Percentiles rank a stretch among this genome's conserved stretches.
Evolutionary conservation across 371 early-diverging fungal species (phyloP).

Genomic region (Lichtheimia ornata): DNA sequence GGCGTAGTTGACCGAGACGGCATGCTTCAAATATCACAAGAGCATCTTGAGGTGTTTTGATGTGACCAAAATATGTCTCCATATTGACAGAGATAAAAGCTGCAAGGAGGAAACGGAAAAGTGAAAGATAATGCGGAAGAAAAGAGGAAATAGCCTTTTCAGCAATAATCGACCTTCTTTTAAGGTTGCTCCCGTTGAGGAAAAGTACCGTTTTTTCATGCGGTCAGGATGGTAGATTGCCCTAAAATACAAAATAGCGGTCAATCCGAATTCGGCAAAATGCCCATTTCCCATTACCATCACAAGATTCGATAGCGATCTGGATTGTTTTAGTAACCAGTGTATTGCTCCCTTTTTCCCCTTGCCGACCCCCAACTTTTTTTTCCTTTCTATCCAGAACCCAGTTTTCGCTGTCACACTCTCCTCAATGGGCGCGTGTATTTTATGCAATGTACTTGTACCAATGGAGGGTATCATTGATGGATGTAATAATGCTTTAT

Average conservation of each 20-base stretch:
- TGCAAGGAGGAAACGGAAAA: constrained; percentile 16
- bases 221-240: constrained; percentile 5
- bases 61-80: constrained; percentile 78
- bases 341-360: background rate
- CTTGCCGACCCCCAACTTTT: background rate
- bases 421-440: too few species aligned
- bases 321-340: background rate
- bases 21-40: constrained; percentile 84
- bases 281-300: constrained; percentile 9
- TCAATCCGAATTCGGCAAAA: constrained; percentile 8
- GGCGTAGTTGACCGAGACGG: constrained; percentile 59
- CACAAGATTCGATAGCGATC: background rate
- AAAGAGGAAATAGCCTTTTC: constrained; percentile 13
- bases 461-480: too few species aligned
- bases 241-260: constrained; percentile 4
- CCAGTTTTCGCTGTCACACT: background rate
- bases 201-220: background rate
- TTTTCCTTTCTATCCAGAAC: background rate
- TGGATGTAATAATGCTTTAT: too few species aligned
- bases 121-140: constrained; percentile 29
- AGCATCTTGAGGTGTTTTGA: constrained; percentile 81
- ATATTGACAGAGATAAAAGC: constrained; percentile 29
- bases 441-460: too few species aligned
- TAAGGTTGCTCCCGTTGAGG: constrained; percentile 8
- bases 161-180: constrained; percentile 11